Evolutionary conservation across 768 basidiomycete genomes (phyloP).

Genomic region (Rhodotorula diobovata): DNA sequence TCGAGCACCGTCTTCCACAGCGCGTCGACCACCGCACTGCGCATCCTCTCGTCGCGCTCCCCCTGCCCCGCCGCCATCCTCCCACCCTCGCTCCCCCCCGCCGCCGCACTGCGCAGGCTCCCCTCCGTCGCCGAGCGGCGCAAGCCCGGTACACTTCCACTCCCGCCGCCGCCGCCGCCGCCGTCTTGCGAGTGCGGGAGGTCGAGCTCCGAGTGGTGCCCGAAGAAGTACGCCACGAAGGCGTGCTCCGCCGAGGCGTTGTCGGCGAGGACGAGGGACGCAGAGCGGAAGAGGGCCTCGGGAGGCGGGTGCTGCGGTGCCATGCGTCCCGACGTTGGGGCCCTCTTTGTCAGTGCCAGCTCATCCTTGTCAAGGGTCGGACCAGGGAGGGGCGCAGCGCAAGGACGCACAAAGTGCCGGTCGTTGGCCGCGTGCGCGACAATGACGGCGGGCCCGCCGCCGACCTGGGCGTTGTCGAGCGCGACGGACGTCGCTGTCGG

Average conservation of each 20-base stretch:
- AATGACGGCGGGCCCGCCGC: constrained; percentile 42
- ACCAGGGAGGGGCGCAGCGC: not conserved
- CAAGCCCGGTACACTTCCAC: constrained; percentile 1
- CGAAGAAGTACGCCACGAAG: constrained; percentile 81
- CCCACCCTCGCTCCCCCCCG: not conserved
- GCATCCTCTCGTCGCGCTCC: constrained; percentile 54
- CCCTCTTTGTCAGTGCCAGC: too few species aligned
- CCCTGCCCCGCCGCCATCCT: constrained; percentile 48
- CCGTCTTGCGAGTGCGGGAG: too few species aligned
- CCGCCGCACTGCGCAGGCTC: not conserved
- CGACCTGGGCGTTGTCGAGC: constrained; percentile 5
- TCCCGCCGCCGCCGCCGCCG: not conserved
- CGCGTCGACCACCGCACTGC: constrained; percentile 50
- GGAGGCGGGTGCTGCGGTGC: constrained; percentile 68
- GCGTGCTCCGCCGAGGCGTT: constrained; percentile 89
- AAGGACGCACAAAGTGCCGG: constrained; percentile 55
- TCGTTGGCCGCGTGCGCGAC: constrained; percentile 86
- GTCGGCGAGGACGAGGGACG: constrained; percentile 85
- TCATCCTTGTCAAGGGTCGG: too few species aligned
- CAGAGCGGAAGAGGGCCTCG: constrained; percentile 78
- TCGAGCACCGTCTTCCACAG: constrained; percentile 93
- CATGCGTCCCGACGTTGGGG: too few species aligned
- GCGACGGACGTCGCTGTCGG: not conserved
- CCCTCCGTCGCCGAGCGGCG: constrained; percentile 1
- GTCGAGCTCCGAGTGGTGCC: constrained; percentile 41